These are phyloP conservation scores for Porodaedalea pini DNA, from an alignment of 1,284 basidiomycete genomes.

Conservation along the genomic window DNA sequence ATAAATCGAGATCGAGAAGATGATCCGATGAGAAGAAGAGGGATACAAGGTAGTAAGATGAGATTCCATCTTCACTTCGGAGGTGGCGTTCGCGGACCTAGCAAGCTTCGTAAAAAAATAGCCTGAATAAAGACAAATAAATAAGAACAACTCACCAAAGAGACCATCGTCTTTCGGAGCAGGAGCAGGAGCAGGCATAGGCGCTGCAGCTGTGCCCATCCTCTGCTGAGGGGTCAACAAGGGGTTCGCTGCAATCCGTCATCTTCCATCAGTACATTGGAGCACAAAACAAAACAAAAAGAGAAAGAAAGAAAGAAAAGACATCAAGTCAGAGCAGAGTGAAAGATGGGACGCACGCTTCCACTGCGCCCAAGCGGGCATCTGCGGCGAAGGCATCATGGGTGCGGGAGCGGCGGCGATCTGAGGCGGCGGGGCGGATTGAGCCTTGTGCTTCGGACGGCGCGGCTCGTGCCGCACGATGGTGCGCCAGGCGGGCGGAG, in stretches of 20 bases:
- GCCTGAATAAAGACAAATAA: background rate
- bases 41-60: background rate
- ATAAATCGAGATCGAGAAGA: too few relatives aligned
- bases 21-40: too few relatives aligned
- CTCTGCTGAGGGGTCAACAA: slow-evolving; percentile 46
- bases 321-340: background rate
- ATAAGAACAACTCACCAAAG: slow-evolving; percentile 44
- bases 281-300: background rate
- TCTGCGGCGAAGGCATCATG: slow-evolving; percentile 37
- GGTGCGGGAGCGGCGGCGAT: slow-evolving; percentile 34
- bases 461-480: slow-evolving; percentile 59
- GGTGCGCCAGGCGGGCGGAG: slow-evolving; percentile 66
- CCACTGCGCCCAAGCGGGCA: slow-evolving; percentile 77
- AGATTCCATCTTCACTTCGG: too few relatives aligned
- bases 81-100: slow-evolving; percentile 19
- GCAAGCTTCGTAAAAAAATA: background rate
- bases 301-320: slow-evolving; percentile 1
- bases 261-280: background rate
- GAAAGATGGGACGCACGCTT: slow-evolving; percentile 46
- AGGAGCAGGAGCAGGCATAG: slow-evolving; percentile 38
- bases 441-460: slow-evolving; percentile 30
- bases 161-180: slow-evolving; percentile 49
- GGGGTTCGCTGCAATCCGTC: slow-evolving; percentile 46
- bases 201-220: slow-evolving; percentile 32
- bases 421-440: slow-evolving; percentile 39